Base-by-base conservation (phyloP, 2,329 filamentous ascomycete genomes). In the Xylaria sp. region DNA sequence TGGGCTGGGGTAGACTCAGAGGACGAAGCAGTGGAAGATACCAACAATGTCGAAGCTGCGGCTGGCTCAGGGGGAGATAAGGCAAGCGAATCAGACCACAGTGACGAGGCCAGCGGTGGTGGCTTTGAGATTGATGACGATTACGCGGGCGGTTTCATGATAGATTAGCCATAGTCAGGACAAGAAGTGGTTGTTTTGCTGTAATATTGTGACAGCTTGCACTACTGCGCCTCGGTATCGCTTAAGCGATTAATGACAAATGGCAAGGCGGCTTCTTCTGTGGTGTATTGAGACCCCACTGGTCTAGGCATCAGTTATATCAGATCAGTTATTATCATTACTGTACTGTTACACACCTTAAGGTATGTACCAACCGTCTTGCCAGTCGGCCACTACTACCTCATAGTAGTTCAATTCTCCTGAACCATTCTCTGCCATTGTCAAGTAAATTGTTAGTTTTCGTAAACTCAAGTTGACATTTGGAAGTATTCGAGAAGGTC, bases 1-100 rank as follows among this genome's bases (percentile, higher is more conserved):
- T 91, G 90, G 78, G 87, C 83, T 0, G 85, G 86, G 1, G 86
- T 87, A 3, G 83, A 83, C 49, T 82, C 81, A 0, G 81, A 83
- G 20, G 83, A 86, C 42, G 83, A 85, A 66, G 83, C 85, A 65
- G 28, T 17, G 31, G 79, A 77, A 31, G 79, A 79, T 48, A 79
- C 78, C 0, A 80, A 80, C 3, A 57, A 57, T 70, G 71, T 80
- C 56, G 81, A 81, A 15, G 42, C 61, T 11, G 66, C 59, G 9
- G 60, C 58, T 6, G 71, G 68, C 20, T 23, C 59, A 28, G 78
- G 80, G 11, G 80, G 79, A 67, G 79, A 79, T 7, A 70, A 72
- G 44, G 67, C 74, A 31, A 69, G 75, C 31, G 76, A 74, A 33
- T 75, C 74, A 59, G 75, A 75, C 15, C 74, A 73, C 2, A 28